Conservation (phyloP, 2,329 filamentous ascomycete genomes). For the Xylaria digitata region DNA sequence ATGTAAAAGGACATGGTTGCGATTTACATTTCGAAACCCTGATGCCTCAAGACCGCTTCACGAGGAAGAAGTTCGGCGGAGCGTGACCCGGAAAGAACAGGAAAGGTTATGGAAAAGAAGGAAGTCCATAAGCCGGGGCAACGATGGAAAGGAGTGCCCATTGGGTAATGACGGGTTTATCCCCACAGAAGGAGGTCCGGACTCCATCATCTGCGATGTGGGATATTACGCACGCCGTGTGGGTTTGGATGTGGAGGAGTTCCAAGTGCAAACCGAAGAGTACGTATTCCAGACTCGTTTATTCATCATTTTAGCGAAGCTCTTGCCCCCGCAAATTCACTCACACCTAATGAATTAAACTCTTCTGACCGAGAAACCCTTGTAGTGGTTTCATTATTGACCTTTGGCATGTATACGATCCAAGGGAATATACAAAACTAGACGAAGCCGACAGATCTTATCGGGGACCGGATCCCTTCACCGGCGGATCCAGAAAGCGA, state of each 20-base stretch:
- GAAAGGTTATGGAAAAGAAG: conserved; percentile 71
- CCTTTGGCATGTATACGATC: conserved; percentile 90
- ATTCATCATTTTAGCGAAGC: not conserved
- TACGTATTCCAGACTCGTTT: not conserved
- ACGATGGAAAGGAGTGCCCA: conserved; percentile 57
- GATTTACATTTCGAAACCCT: conserved; percentile 69
- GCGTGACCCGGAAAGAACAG: conserved; percentile 64
- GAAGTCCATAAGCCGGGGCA: conserved; percentile 52
- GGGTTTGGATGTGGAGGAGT: conserved; percentile 85
- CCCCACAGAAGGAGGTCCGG: conserved; percentile 82
- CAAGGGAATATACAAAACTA: conserved; percentile 72
- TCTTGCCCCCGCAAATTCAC: not conserved
- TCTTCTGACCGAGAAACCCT: not conserved
- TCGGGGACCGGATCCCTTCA: conserved; percentile 73
- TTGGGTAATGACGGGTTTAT: conserved; percentile 66
- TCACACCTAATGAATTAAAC: not conserved
- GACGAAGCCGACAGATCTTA: conserved; percentile 61
- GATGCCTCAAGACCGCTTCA: conserved; percentile 74
- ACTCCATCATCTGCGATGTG: conserved; percentile 81
- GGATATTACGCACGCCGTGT: conserved; percentile 88
- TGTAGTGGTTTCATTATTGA: conserved; percentile 80
- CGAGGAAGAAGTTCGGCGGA: conserved; percentile 75
- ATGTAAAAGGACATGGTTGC: conserved; percentile 61
- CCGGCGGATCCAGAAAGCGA: conserved; percentile 53
- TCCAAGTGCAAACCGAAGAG: conserved; percentile 90